These are phyloP conservation scores for Arctostaphylos glauca DNA, from an alignment of 148 eudicot species.

Conservation along the genomic window DNA sequence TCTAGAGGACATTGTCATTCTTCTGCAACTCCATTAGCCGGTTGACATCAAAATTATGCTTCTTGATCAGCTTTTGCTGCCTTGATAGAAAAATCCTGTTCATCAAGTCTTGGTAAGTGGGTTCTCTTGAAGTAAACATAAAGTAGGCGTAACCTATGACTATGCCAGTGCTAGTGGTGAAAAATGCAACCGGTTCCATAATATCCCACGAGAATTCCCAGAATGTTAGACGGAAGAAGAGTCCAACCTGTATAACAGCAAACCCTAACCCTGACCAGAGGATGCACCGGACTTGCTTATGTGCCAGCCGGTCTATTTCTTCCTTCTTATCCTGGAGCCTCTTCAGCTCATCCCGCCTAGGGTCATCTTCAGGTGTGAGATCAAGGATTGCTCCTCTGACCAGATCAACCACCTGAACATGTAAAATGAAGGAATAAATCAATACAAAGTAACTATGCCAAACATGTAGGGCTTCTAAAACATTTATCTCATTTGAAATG, in stretches of 20 bases:
- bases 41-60: slow-evolving; percentile 51
- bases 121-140: slow-evolving; percentile 79
- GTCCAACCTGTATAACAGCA: slow-evolving; percentile 57
- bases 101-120: slow-evolving; percentile 77
- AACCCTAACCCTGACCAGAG: slow-evolving; percentile 83
- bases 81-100: slow-evolving; percentile 73
- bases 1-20: slow-evolving; percentile 52
- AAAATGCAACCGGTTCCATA: slow-evolving; percentile 92
- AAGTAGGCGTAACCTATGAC: slow-evolving; percentile 80
- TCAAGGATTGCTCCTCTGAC: slow-evolving; percentile 79
- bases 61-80: slow-evolving; percentile 83
- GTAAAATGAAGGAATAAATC: not conserved
- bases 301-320: slow-evolving; percentile 70
- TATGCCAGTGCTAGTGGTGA: slow-evolving; percentile 58
- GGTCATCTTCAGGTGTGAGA: slow-evolving; percentile 77
- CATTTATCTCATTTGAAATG: not conserved
- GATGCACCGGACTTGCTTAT: slow-evolving; percentile 72
- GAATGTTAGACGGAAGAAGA: slow-evolving; percentile 88
- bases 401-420: slow-evolving; percentile 77
- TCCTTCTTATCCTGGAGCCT: slow-evolving; percentile 61
- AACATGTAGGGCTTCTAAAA: not conserved
- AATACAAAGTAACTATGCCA: not conserved
- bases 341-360: slow-evolving; percentile 63
- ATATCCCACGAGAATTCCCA: slow-evolving; percentile 99
- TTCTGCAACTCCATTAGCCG: slow-evolving; percentile 61